phyloP scores from a whole-genome alignment of 2,329 filamentous ascomycete genomes.

The Hymenoscyphus occultus region DNA sequence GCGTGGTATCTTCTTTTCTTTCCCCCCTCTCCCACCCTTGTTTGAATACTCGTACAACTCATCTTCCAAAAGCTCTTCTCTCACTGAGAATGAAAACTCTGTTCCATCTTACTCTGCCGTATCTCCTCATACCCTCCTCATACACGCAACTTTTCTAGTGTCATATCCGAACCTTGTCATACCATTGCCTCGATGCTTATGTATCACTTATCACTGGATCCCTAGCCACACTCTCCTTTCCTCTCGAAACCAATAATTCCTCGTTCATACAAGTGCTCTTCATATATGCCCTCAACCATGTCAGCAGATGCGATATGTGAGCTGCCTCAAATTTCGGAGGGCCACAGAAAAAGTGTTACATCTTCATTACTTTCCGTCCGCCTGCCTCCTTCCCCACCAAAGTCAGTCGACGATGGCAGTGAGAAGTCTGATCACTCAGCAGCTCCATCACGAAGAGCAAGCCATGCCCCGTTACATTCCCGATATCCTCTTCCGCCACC shows the following conservation, averaged over 20 bases:
- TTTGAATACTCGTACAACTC: too few relatives aligned
- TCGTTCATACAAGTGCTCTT: slow-evolving; percentile 1
- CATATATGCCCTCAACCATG: slow-evolving; percentile 9
- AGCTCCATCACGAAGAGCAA: slow-evolving; percentile 23
- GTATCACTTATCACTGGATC: neutral
- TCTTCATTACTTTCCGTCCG: slow-evolving; percentile 1
- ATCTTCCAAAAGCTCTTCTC: neutral
- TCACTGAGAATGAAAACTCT: neutral
- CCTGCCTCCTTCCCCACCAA: slow-evolving; percentile 33
- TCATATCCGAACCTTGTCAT: neutral
- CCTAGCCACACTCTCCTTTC: neutral
- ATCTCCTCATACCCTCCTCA: neutral
- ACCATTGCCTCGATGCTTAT: neutral
- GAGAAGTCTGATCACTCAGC: slow-evolving; percentile 24
- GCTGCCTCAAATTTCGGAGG: slow-evolving; percentile 5
- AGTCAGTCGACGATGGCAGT: slow-evolving; percentile 29
- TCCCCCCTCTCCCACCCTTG: too few relatives aligned
- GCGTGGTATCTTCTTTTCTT: too few relatives aligned
- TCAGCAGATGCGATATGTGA: slow-evolving; percentile 13
- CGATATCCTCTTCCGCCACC: slow-evolving; percentile 63
- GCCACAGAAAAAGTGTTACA: slow-evolving; percentile 1
- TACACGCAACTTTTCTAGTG: neutral
- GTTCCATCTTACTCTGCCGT: neutral
- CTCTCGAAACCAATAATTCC: neutral
- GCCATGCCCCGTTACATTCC: slow-evolving; percentile 14